These are phyloP conservation scores for Coffea canephora DNA, from an alignment of 257 asterid species.

Conservation along the genomic window DNA sequence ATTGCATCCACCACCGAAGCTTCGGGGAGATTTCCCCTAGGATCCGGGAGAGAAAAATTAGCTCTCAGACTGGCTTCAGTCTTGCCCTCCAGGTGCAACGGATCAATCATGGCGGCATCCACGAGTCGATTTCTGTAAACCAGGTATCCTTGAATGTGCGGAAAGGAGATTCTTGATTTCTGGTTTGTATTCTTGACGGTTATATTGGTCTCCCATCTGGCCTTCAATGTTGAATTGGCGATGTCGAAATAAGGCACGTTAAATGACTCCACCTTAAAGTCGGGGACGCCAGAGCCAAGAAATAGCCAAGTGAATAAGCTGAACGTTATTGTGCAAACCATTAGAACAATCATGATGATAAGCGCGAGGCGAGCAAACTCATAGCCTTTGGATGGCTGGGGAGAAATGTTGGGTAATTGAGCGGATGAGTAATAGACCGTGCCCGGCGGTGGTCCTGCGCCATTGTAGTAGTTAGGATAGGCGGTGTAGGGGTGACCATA, in stretches of 20 bases:
- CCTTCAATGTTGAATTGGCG: constrained; percentile 7
- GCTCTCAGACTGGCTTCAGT: background rate
- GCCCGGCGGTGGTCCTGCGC: background rate
- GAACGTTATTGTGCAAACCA: constrained; percentile 1
- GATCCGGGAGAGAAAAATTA: constrained; percentile 4
- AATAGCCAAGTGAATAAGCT: constrained; percentile 4
- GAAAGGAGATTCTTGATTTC: constrained; percentile 15
- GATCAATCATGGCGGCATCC: background rate
- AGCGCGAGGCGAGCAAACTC: constrained; percentile 11
- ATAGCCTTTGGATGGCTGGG: background rate
- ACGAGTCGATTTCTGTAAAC: constrained; percentile 8
- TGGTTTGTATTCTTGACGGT: constrained; percentile 10
- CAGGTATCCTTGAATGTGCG: constrained; percentile 14
- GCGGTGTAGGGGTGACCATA: constrained; percentile 6
- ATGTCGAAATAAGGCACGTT: constrained; percentile 23
- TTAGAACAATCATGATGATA: constrained; percentile 2
- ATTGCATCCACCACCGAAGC: constrained; percentile 17
- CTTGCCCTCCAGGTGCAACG: constrained; percentile 3
- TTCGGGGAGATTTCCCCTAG: background rate
- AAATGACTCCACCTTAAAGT: constrained; percentile 16
- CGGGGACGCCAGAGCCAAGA: constrained; percentile 11
- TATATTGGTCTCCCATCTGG: constrained; percentile 16
- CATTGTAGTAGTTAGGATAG: background rate
- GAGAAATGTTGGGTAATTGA: constrained; percentile 8
- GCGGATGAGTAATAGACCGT: constrained; percentile 14